These are phyloP conservation scores for Yarrowia yakushimensis DNA, from an alignment of 805 yeast species.

Conservation along the genomic window DNA sequence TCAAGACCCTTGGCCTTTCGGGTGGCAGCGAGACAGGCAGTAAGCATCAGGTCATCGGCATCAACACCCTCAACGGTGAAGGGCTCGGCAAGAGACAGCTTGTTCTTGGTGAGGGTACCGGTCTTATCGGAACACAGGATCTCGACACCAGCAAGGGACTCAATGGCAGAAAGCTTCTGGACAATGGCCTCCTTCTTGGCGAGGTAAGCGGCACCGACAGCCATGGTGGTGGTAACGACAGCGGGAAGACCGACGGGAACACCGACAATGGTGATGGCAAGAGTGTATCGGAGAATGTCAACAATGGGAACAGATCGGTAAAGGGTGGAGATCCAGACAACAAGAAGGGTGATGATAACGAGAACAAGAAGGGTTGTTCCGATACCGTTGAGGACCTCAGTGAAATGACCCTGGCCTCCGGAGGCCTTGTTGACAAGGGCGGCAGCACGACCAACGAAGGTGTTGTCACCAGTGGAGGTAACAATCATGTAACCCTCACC, in stretches of 20 bases:
- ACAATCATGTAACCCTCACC: constrained; percentile 95
- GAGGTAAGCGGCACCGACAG: constrained; percentile 98
- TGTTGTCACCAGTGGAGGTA: constrained; percentile 91
- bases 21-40: constrained; percentile 96
- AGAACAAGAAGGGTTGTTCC: constrained; percentile 88
- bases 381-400: constrained; percentile 96
- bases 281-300: constrained; percentile 81
- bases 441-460: constrained; percentile 97
- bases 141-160: constrained; percentile 96
- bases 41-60: constrained; percentile 92
- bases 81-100: constrained; percentile 92
- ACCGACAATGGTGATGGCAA: constrained; percentile 95
- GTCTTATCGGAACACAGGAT: constrained; percentile 97
- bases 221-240: constrained; percentile 98
- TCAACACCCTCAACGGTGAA: constrained; percentile 97
- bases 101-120: constrained; percentile 97
- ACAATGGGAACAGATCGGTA: constrained; percentile 88
- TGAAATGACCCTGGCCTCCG: constrained; percentile 91
- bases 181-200: constrained; percentile 97
- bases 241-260: constrained; percentile 99
- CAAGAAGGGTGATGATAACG: constrained; percentile 79
- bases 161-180: constrained; percentile 94
- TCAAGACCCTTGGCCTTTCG: constrained; percentile 98
- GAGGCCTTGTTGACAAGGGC: constrained; percentile 92
- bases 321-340: constrained; percentile 92